Conservation (phyloP, 768 basidiomycete genomes). For the Russula brevipes region DNA sequence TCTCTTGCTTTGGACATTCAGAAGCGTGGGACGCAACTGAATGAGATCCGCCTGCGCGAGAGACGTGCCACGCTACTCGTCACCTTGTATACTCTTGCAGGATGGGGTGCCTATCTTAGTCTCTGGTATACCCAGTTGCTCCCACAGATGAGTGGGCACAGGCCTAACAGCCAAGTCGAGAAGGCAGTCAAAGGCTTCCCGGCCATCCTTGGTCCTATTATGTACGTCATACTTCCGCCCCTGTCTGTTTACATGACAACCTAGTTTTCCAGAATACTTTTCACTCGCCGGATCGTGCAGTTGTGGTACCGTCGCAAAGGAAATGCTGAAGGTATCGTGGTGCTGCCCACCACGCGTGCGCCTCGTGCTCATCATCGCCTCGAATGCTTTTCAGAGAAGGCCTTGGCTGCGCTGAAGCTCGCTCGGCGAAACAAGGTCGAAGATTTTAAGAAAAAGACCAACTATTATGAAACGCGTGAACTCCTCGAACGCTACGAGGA, state of each 20-base stretch:
- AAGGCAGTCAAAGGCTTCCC: conserved; percentile 48
- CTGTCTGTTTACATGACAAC: conserved; percentile 1
- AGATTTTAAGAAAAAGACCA: conserved; percentile 96
- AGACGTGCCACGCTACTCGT: conserved; percentile 69
- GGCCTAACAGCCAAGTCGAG: conserved; percentile 33
- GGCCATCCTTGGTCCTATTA: conserved; percentile 67
- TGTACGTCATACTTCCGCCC: conserved; percentile 47
- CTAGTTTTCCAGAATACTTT: conserved; percentile 50
- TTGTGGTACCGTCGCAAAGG: conserved; percentile 80
- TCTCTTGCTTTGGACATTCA: conserved; percentile 62
- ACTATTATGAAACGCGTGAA: conserved; percentile 88
- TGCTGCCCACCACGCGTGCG: background rate
- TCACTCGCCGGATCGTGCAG: conserved; percentile 74
- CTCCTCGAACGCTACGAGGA: conserved; percentile 90
- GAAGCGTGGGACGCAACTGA: conserved; percentile 65
- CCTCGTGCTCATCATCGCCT: conserved; percentile 6
- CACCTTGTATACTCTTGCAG: conserved; percentile 70
- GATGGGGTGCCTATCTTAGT: conserved; percentile 67
- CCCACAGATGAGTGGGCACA: conserved; percentile 38
- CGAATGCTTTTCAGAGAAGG: conserved; percentile 54
- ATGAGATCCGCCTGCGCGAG: conserved; percentile 83
- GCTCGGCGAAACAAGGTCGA: conserved; percentile 83
- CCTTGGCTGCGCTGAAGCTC: conserved; percentile 64
- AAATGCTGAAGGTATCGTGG: conserved; percentile 62
- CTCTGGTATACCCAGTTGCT: conserved; percentile 66